Conservation (phyloP, 2,329 filamentous ascomycete species). For the Delphinella strobiligena region DNA sequence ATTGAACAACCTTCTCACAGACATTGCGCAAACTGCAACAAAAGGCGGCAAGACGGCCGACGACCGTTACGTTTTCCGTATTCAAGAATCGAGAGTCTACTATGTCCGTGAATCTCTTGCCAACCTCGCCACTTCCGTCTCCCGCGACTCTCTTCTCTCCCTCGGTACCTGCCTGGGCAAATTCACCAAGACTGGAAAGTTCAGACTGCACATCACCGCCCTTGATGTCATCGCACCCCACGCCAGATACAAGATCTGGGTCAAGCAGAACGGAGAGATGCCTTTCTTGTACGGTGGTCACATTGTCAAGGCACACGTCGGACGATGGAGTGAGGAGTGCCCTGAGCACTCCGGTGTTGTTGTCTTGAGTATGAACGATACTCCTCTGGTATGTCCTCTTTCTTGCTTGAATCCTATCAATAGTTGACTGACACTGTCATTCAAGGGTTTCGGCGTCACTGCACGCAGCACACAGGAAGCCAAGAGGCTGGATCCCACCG, state of each 20-base stretch:
- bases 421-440: slow-evolving; percentile 9
- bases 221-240: slow-evolving; percentile 81
- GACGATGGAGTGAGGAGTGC: slow-evolving; percentile 79
- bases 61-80: slow-evolving; percentile 75
- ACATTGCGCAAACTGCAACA: slow-evolving; percentile 31
- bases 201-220: slow-evolving; percentile 86
- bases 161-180: slow-evolving; percentile 88
- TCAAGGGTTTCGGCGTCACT: slow-evolving; percentile 81
- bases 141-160: slow-evolving; percentile 69
- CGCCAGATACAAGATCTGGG: slow-evolving; percentile 93
- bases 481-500: slow-evolving; percentile 76
- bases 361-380: slow-evolving; percentile 85
- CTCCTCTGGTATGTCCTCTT: slow-evolving; percentile 45
- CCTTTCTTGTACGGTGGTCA: slow-evolving; percentile 93
- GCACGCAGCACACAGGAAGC: slow-evolving; percentile 78
- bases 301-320: slow-evolving; percentile 70
- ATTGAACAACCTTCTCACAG: slow-evolving; percentile 59
- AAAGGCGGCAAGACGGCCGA: slow-evolving; percentile 35
- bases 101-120: slow-evolving; percentile 83
- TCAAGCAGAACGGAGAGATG: slow-evolving; percentile 94
- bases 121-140: slow-evolving; percentile 79
- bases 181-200: slow-evolving; percentile 94
- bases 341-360: slow-evolving; percentile 88
- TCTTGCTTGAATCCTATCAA: neutral
- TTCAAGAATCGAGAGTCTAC: slow-evolving; percentile 75